A percentile compares a stretch with the other conserved stretches of the same genome.
These are phyloP conservation scores for Teratosphaeria epicoccoides DNA, from an alignment of 2,329 filamentous ascomycete genomes.

Conservation along the genomic window DNA sequence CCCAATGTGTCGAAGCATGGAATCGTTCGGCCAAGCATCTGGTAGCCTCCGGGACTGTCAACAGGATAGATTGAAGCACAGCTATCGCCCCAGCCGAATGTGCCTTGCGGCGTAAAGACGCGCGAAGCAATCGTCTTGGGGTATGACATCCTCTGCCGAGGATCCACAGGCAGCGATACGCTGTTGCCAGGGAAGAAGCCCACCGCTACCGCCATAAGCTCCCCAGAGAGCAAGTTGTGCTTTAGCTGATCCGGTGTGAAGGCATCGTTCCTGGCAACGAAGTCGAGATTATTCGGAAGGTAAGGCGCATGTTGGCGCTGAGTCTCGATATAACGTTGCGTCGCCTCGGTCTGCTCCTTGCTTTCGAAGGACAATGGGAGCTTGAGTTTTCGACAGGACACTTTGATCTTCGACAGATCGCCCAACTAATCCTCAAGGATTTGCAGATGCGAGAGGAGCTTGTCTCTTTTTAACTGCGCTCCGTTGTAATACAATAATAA, in stretches of 20 bases:
- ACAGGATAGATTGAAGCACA: conserved; percentile 47
- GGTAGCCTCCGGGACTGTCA: conserved; percentile 39
- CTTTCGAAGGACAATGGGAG: conserved; percentile 35
- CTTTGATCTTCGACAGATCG: conserved; percentile 31
- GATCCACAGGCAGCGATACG: conserved; percentile 43
- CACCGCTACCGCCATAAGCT: conserved; percentile 43
- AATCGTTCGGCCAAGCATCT: conserved; percentile 32
- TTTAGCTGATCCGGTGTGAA: conserved; percentile 40
- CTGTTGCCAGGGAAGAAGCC: conserved; percentile 48
- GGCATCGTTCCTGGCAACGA: conserved; percentile 46
- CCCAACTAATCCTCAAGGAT: conserved; percentile 32
- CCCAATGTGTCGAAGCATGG: conserved; percentile 45
- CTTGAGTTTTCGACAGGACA: conserved; percentile 33
- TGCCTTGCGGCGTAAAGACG: conserved; percentile 47
- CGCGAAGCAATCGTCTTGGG: conserved; percentile 49
- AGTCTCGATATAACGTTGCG: conserved; percentile 51
- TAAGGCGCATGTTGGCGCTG: conserved; percentile 52
- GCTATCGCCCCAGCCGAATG: conserved; percentile 45
- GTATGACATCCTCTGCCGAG: conserved; percentile 42
- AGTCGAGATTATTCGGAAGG: conserved; percentile 51
- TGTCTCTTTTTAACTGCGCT: conserved; percentile 24
- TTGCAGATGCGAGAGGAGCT: conserved; percentile 30
- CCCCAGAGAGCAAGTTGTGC: conserved; percentile 40
- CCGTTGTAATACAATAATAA: conserved; percentile 35
- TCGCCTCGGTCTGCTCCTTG: conserved; percentile 39